Percentiles rank a stretch among this genome's conserved stretches.
These are phyloP conservation scores for Leccinum fallax DNA, from an alignment of 1,284 basidiomycete genomes.

Conservation along the genomic window DNA sequence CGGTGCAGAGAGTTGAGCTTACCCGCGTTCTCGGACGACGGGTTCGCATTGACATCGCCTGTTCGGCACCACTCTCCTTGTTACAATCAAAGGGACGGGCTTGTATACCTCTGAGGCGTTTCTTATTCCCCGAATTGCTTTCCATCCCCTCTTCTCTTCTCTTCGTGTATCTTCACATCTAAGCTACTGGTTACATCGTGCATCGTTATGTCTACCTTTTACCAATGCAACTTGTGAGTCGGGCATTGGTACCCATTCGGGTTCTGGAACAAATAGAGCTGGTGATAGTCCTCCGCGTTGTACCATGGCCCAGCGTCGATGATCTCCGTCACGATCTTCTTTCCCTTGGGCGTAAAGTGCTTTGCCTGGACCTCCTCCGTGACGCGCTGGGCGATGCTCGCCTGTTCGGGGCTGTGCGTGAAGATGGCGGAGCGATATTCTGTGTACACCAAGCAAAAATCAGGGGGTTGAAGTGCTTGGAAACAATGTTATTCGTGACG, in stretches of 20 bases:
- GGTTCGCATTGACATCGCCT: conserved; percentile 47
- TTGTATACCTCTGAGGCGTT: conserved; percentile 46
- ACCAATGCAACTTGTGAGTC: conserved; percentile 57
- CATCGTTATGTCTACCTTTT: not conserved
- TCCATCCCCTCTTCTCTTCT: not conserved
- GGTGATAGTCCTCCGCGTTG: conserved; percentile 86
- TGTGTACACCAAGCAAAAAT: conserved; percentile 30
- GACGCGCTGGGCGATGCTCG: conserved; percentile 72
- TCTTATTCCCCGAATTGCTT: conserved; percentile 1
- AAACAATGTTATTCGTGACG: conserved; percentile 30
- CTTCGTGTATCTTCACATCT: not conserved
- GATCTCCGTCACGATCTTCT: conserved; percentile 82
- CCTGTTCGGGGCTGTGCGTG: conserved; percentile 78
- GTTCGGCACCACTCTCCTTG: conserved; percentile 53
- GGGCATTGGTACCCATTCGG: conserved; percentile 60
- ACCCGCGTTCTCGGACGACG: conserved; percentile 30
- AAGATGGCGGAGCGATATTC: conserved; percentile 97
- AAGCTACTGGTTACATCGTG: conserved; percentile 4
- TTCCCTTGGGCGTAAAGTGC: conserved; percentile 74
- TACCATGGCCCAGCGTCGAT: conserved; percentile 71
- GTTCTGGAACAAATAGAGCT: conserved; percentile 78
- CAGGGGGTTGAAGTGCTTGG: not conserved
- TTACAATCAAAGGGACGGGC: conserved; percentile 55
- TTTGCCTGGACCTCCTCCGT: conserved; percentile 86
- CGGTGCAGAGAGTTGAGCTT: conserved; percentile 48